Evolutionary conservation across 306 rosid genomes (phyloP).

Genomic region (Rosa persica): DNA sequence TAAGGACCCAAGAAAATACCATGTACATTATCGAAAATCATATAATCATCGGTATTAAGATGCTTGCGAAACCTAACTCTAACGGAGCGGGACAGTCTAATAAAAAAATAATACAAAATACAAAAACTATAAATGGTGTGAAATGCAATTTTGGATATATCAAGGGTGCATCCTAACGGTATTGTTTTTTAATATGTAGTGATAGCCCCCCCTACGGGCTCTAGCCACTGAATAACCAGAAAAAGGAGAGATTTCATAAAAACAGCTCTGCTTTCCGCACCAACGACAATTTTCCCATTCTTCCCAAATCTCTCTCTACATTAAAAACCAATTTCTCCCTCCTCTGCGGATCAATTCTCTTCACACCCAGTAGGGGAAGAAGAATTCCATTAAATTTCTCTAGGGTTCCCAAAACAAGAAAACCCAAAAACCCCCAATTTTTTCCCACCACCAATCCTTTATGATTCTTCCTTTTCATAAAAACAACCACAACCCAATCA

Average conservation of each 20-base stretch:
- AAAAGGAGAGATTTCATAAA: constrained; percentile 25
- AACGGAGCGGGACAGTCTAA: no score
- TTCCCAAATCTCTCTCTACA: background rate
- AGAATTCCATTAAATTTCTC: background rate
- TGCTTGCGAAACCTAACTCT: no score
- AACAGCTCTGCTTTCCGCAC: constrained; percentile 11
- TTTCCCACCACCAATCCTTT: constrained; percentile 29
- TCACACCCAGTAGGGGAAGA: background rate
- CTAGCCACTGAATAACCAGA: background rate
- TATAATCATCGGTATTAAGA: no score
- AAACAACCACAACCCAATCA: constrained; percentile 23
- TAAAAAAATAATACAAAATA: no score
- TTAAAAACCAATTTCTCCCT: background rate
- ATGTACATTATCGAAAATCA: no score
- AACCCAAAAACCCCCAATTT: background rate
- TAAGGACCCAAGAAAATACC: no score
- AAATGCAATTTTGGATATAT: constrained; percentile 24
- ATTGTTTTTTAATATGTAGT: constrained; percentile 11
- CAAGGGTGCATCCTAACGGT: constrained; percentile 22
- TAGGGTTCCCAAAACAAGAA: constrained; percentile 29
- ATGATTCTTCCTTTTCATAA: constrained; percentile 45
- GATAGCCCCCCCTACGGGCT: constrained; percentile 9
- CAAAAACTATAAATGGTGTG: background rate
- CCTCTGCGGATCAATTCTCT: constrained; percentile 17
- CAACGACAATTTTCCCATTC: background rate